Percentiles rank a stretch among this genome's conserved stretches.
Conservation (phyloP, 2,329 filamentous ascomycete genomes). For the Fusarium haematococcum region DNA sequence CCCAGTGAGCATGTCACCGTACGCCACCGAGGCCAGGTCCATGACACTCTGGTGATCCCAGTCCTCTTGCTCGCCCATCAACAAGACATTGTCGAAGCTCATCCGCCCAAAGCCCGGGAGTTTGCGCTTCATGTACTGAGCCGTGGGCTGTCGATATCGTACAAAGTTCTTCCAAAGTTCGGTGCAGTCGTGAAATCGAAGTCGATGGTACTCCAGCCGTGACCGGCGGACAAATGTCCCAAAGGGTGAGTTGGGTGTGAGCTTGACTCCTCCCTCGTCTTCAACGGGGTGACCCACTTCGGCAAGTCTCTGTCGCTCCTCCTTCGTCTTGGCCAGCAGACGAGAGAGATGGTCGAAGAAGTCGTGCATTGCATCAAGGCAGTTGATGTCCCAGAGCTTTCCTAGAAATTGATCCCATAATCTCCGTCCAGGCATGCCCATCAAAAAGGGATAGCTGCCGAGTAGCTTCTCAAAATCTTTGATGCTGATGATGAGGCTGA, state of each 20-base stretch:
- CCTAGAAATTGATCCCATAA: conserved; percentile 89
- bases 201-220: conserved; percentile 80
- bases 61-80: conserved; percentile 62
- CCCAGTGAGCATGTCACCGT: conserved; percentile 64
- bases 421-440: conserved; percentile 77
- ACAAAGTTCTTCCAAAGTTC: conserved; percentile 87
- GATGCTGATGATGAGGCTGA: conserved; percentile 66
- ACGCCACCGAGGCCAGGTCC: conserved; percentile 60
- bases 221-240: conserved; percentile 84
- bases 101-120: conserved; percentile 68
- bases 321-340: conserved; percentile 71
- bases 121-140: conserved; percentile 72
- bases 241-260: conserved; percentile 81
- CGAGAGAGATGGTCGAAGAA: conserved; percentile 75
- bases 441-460: conserved; percentile 61
- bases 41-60: conserved; percentile 59
- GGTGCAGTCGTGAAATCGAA: conserved; percentile 83
- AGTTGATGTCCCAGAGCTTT: conserved; percentile 86
- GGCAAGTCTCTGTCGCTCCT: conserved; percentile 67
- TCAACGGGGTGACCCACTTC: conserved; percentile 58
- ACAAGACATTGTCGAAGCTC: conserved; percentile 69
- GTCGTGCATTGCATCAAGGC: conserved; percentile 80
- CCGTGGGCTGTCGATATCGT: conserved; percentile 82
- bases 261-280: conserved; percentile 66
- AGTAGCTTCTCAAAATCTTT: conserved; percentile 71